Evolutionary conservation across 2,329 filamentous ascomycete species (phyloP).

Genomic region (Ophiostoma ips): DNA sequence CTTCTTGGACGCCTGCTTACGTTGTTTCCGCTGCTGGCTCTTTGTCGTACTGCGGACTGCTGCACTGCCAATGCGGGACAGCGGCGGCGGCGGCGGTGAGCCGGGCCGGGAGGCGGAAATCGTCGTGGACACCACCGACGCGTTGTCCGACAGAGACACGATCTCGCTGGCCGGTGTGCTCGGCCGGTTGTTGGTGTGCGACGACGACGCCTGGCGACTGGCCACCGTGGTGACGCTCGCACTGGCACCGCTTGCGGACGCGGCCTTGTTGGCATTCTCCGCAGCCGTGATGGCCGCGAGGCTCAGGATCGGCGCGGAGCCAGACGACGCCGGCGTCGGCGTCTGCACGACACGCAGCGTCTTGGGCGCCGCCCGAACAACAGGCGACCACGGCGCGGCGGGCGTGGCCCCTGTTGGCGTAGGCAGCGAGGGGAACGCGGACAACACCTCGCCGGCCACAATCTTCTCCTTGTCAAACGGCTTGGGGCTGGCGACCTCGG

Average conservation of each 20-base stretch:
- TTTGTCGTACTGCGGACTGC: slow-evolving; percentile 59
- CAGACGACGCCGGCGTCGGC: slow-evolving; percentile 34
- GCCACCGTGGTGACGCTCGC: not conserved
- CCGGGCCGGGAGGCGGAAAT: slow-evolving; percentile 45
- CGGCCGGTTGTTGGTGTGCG: slow-evolving; percentile 30
- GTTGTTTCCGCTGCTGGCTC: slow-evolving; percentile 65
- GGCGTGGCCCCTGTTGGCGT: slow-evolving; percentile 29
- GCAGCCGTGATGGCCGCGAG: slow-evolving; percentile 17
- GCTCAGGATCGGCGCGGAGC: slow-evolving; percentile 9
- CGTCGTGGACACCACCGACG: slow-evolving; percentile 59
- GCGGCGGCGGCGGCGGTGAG: slow-evolving; percentile 50
- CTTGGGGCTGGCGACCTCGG: slow-evolving; percentile 22
- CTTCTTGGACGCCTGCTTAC: slow-evolving; percentile 52
- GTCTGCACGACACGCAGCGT: slow-evolving; percentile 59
- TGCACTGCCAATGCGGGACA: slow-evolving; percentile 49
- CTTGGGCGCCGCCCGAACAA: slow-evolving; percentile 40
- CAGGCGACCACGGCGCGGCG: slow-evolving; percentile 37
- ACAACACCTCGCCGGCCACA: slow-evolving; percentile 18
- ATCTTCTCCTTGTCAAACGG: slow-evolving; percentile 22
- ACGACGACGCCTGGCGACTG: slow-evolving; percentile 7
- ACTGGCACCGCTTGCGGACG: not conserved
- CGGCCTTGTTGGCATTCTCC: slow-evolving; percentile 5
- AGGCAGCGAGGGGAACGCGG: slow-evolving; percentile 38
- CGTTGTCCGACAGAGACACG: slow-evolving; percentile 65
- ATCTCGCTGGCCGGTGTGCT: slow-evolving; percentile 61